These are phyloP conservation scores for Stephanodiscus minutulus DNA, from an alignment of 108 stramenopile genomes.

Conservation along the genomic window DNA sequence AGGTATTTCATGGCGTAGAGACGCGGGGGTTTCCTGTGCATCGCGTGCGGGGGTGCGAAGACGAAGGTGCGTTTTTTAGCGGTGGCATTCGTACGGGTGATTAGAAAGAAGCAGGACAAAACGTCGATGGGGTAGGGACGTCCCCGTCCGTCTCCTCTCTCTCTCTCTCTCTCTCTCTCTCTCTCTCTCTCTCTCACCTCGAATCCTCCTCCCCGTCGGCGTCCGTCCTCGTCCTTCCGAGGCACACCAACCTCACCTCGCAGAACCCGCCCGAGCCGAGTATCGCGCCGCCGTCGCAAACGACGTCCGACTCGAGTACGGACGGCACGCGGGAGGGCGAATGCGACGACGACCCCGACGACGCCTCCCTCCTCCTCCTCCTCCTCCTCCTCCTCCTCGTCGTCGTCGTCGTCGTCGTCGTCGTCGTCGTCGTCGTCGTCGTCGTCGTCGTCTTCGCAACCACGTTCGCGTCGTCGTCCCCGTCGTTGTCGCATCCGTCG, in stretches of 20 bases:
- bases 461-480: no score
- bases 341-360: not conserved
- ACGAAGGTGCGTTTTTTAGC: not conserved
- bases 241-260: slow-evolving; percentile 25
- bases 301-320: slow-evolving; percentile 11
- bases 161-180: no score
- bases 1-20: slow-evolving; percentile 35
- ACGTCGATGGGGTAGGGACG: no score
- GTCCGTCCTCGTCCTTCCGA: not conserved
- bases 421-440: not conserved
- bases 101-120: no score
- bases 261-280: slow-evolving; percentile 66
- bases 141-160: no score
- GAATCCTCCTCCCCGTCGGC: not conserved
- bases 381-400: not conserved
- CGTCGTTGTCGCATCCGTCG: no score
- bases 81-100: not conserved
- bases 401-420: not conserved
- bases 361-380: not conserved
- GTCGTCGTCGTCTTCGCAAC: not conserved
- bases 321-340: not conserved
- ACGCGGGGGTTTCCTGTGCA: not conserved
- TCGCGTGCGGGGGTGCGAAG: no score
- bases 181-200: no score
- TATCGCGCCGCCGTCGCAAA: slow-evolving; percentile 18